phyloP scores from a whole-genome alignment of 768 basidiomycete genomes.

The Tylopilus balloui region DNA sequence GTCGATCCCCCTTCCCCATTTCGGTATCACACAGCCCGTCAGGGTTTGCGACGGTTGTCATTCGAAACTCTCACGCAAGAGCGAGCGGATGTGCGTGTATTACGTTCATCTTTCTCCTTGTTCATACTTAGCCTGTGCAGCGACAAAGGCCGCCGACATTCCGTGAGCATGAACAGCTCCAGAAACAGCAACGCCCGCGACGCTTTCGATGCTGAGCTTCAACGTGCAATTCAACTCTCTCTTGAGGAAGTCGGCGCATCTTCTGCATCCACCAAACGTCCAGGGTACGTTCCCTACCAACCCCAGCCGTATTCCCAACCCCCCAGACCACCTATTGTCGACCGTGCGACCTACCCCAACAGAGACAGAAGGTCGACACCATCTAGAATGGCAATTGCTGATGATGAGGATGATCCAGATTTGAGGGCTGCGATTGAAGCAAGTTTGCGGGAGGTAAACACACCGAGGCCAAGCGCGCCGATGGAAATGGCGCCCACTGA shows the following conservation, averaged over 20 bases:
- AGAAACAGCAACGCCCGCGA: slow-evolving; percentile 57
- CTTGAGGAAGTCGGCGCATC: slow-evolving; percentile 65
- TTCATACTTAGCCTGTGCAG: slow-evolving; percentile 17
- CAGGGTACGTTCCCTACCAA: slow-evolving; percentile 68
- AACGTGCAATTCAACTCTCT: slow-evolving; percentile 89
- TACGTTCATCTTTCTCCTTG: neutral
- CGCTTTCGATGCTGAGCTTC: slow-evolving; percentile 79
- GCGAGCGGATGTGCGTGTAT: slow-evolving; percentile 48
- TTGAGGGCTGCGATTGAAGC: slow-evolving; percentile 93
- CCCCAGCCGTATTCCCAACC: slow-evolving; percentile 41
- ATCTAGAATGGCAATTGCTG: slow-evolving; percentile 27
- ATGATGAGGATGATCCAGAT: slow-evolving; percentile 89
- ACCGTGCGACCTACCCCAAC: slow-evolving; percentile 47
- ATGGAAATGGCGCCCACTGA: slow-evolving; percentile 54
- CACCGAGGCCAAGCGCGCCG: slow-evolving; percentile 77
- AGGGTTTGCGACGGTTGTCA: slow-evolving; percentile 91
- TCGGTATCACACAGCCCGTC: slow-evolving; percentile 88
- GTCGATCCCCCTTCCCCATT: slow-evolving; percentile 80
- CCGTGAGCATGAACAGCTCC: slow-evolving; percentile 49
- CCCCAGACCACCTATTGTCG: slow-evolving; percentile 65
- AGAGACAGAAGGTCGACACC: slow-evolving; percentile 16
- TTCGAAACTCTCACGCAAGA: slow-evolving; percentile 66
- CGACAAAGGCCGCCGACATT: slow-evolving; percentile 51
- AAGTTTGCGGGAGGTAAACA: slow-evolving; percentile 78
- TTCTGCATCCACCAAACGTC: slow-evolving; percentile 43